Percentiles rank a stretch among this genome's conserved stretches.
Conservation (phyloP, 2,329 filamentous ascomycete genomes). For the Sporothrix curviconia region DNA sequence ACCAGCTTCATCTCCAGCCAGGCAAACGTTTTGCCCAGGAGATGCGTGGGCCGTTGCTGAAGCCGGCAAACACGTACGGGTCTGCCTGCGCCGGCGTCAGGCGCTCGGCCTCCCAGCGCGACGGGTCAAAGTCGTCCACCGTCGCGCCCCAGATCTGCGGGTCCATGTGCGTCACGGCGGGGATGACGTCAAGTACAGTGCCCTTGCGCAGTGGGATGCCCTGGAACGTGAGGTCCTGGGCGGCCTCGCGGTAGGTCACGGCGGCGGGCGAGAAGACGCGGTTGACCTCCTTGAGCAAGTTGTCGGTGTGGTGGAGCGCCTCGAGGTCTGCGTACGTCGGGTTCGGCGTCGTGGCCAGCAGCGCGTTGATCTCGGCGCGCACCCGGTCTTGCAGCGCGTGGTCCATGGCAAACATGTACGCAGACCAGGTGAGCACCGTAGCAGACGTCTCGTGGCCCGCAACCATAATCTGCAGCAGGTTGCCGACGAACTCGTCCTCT, state of each 20-base stretch:
- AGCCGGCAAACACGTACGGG: slow-evolving; percentile 27
- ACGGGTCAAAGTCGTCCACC: slow-evolving; percentile 31
- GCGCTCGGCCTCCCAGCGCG: slow-evolving; percentile 29
- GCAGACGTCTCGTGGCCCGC: slow-evolving; percentile 31
- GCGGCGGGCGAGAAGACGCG: slow-evolving; percentile 27
- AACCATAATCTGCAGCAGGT: slow-evolving; percentile 17
- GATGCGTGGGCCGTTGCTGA: slow-evolving; percentile 25
- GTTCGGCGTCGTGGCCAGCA: slow-evolving; percentile 26
- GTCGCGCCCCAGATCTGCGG: slow-evolving; percentile 33
- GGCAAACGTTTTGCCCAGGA: slow-evolving; percentile 24
- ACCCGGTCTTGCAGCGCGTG: slow-evolving; percentile 29
- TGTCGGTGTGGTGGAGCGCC: slow-evolving; percentile 27
- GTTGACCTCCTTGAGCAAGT: slow-evolving; percentile 31
- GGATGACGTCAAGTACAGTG: slow-evolving; percentile 31
- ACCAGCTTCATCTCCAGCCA: slow-evolving; percentile 25
- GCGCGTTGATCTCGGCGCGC: slow-evolving; percentile 32
- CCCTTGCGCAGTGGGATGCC: slow-evolving; percentile 31
- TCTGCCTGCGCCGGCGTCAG: slow-evolving; percentile 22
- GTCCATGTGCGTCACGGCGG: slow-evolving; percentile 31
- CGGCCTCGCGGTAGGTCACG: slow-evolving; percentile 15
- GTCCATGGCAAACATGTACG: slow-evolving; percentile 28
- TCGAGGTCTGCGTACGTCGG: slow-evolving; percentile 15
- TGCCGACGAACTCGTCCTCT: slow-evolving; percentile 23
- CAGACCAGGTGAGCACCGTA: slow-evolving; percentile 27
- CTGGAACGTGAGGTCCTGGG: slow-evolving; percentile 27